Base-by-base conservation (phyloP, 805 yeast species). In the Hanseniaspora clermontiae region DNA sequence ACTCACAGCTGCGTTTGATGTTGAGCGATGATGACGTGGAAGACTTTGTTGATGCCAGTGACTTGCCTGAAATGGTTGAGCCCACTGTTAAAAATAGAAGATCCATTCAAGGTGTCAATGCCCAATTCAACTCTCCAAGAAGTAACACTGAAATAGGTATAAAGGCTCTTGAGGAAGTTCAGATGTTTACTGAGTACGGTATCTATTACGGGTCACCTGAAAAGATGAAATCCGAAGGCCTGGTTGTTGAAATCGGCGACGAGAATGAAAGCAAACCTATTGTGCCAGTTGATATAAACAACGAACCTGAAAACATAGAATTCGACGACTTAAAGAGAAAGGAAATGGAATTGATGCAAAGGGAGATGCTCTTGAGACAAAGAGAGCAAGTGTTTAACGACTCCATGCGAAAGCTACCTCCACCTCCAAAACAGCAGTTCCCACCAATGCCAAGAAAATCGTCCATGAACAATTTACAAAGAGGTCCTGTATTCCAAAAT, bases 361-460 rank as follows among this genome's bases (percentile, higher is more conserved):
- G 64, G 55, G 72, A 69, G 57, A 53, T 69, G 48, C 67, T 67
- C 31, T 58, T 69, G 59, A 68, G 68, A 62, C 71, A 69, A 58
- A 62, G 67, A 10, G 71, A 69, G 59, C 49, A 66, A 32, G 68
- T 66, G 32, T 60, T 65, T 8, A 66, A 19, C 9, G 45, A 42
- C 3, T 42, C 45, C 5, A 6, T 42, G 17, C 66, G 61, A 45
- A 46, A 38, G 51, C n/a, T 39, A 12, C 54, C 43, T 29, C 45
- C 32, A 2, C 59, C 59, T 17, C 59, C 59, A 32, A 51, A 48
- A 31, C 59, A 51, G 20, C 59, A 57, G 20, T 57, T 57, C 36
- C 59, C 56, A 14, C 56, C 59, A 24, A 39, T 50, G 10, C 55
- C 58, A 17, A 67, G 62, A 59, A 61, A 63, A 32, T 62, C 68